These are phyloP conservation scores for Rhizopogon vesiculosus DNA, from an alignment of 768 basidiomycete species.

Conservation along the genomic window DNA sequence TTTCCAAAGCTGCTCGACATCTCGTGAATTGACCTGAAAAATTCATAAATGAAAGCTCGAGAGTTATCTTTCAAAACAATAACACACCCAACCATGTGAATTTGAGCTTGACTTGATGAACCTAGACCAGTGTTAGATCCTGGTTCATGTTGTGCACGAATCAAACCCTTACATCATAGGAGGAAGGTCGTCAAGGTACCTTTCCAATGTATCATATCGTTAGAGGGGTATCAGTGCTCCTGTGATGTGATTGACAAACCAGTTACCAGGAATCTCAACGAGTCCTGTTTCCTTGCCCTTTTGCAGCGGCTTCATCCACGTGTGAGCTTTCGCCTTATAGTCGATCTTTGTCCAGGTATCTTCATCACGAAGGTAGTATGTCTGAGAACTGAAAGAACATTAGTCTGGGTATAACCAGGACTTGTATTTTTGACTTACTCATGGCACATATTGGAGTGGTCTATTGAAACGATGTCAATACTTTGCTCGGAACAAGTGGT, in stretches of 20 bases:
- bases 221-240: not conserved
- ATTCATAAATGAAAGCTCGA: not conserved
- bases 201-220: conserved; percentile 8
- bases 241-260: conserved; percentile 32
- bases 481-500: conserved; percentile 4
- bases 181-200: conserved; percentile 73
- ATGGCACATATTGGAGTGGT: conserved; percentile 56
- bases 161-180: conserved; percentile 55
- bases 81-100: conserved; percentile 64
- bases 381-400: conserved; percentile 40
- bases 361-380: conserved; percentile 63
- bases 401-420: not conserved
- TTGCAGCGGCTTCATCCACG: conserved; percentile 73
- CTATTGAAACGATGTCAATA: conserved; percentile 23
- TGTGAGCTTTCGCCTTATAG: conserved; percentile 49
- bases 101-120: conserved; percentile 65
- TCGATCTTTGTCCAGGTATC: conserved; percentile 75
- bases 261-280: conserved; percentile 65
- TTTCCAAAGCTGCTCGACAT: conserved; percentile 73
- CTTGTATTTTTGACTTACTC: conserved; percentile 28
- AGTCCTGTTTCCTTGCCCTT: conserved; percentile 61
- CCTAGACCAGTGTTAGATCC: conserved; percentile 29
- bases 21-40: conserved; percentile 54
- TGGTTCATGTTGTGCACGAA: not conserved
- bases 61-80: not conserved